phyloP scores from a whole-genome alignment of 345 rosid species.

The Rubroshorea leprosula region DNA sequence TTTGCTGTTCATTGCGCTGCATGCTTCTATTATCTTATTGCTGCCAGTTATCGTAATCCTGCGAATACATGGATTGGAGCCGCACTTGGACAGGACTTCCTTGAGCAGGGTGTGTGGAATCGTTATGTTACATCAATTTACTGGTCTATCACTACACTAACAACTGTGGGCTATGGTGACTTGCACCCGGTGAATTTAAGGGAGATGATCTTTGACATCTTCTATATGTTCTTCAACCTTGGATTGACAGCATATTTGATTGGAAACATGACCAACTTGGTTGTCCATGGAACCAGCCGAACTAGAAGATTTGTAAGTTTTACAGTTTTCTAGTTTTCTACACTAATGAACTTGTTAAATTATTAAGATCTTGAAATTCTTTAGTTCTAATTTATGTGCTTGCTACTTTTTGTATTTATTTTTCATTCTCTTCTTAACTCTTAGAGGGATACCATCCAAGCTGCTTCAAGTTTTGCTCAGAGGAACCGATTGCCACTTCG shows the following conservation, averaged over 20 bases:
- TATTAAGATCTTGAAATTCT: not conserved
- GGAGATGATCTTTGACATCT: constrained; percentile 85
- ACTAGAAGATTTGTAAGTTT: constrained; percentile 80
- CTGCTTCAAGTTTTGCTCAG: constrained; percentile 60
- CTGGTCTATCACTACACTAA: constrained; percentile 95
- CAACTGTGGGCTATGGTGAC: constrained; percentile 95
- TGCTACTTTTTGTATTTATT: not conserved
- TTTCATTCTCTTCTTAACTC: not conserved
- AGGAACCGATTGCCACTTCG: constrained; percentile 56
- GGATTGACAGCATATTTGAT: constrained; percentile 90
- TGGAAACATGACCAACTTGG: constrained; percentile 97
- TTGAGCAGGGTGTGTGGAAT: constrained; percentile 45
- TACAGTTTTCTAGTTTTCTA: not conserved
- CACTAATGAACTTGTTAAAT: constrained; percentile 3
- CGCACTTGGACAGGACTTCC: constrained; percentile 33
- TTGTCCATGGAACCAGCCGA: constrained; percentile 91
- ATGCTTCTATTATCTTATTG: constrained; percentile 84
- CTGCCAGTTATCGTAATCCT: constrained; percentile 57
- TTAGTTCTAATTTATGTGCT: not conserved
- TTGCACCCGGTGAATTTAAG: constrained; percentile 78
- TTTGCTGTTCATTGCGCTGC: constrained; percentile 89
- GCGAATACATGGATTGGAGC: constrained; percentile 70
- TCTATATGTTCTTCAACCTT: constrained; percentile 87
- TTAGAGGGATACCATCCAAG: constrained; percentile 70
- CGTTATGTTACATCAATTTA: constrained; percentile 85